Evolutionary conservation across 192 early-diverging fungal genomes (phyloP).

Genomic region (Gamsiella multidivaricata): DNA sequence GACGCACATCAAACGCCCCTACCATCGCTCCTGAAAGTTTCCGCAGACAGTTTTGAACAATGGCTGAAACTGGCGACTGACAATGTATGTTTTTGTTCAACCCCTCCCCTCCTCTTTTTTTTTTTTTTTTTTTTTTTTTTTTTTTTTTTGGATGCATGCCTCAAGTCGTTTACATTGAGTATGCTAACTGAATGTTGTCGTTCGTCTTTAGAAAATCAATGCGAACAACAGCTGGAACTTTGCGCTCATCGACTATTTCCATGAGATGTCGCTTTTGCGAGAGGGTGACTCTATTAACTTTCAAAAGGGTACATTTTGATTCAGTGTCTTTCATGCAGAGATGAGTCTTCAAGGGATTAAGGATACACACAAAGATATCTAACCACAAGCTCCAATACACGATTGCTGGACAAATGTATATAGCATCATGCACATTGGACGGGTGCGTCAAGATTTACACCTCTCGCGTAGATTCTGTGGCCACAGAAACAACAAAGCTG

Average conservation of each 20-base stretch:
- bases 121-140: too few relatives aligned
- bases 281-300: conserved; percentile 99
- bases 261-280: conserved; percentile 91
- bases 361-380: too few relatives aligned
- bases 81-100: conserved; percentile 79
- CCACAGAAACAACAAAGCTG: conserved; percentile 90
- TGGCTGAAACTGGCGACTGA: conserved; percentile 98
- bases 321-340: background rate
- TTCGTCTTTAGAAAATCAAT: conserved; percentile 88
- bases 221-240: conserved; percentile 95
- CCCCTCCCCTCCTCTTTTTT: background rate
- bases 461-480: conserved; percentile 96
- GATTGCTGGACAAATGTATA: too few relatives aligned
- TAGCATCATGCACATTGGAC: conserved; percentile 94
- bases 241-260: conserved; percentile 97
- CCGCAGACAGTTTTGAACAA: conserved; percentile 77
- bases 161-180: too few relatives aligned
- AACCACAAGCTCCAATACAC: background rate
- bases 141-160: too few relatives aligned
- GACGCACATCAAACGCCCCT: conserved; percentile 32
- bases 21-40: conserved; percentile 34
- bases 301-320: conserved; percentile 69
- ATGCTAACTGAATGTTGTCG: too few relatives aligned
- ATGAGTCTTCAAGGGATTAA: too few relatives aligned
- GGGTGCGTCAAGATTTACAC: conserved; percentile 98